These are phyloP conservation scores for Metschnikowia continentalis DNA, from an alignment of 805 yeast genomes.

Conservation along the genomic window DNA sequence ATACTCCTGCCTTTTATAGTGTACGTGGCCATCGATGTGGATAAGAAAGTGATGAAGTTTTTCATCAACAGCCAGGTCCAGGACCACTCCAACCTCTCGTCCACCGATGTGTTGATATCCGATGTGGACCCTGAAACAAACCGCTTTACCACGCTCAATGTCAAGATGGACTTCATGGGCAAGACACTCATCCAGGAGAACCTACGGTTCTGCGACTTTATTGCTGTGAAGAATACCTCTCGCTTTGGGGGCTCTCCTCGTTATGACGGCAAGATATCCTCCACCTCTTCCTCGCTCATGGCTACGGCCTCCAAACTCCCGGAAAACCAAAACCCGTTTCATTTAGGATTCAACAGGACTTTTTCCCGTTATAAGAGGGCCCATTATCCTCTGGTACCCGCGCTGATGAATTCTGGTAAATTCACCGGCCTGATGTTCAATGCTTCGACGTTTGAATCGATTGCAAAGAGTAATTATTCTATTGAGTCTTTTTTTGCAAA, in stretches of 20 bases:
- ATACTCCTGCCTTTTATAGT: slow-evolving; percentile 23
- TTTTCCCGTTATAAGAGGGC: neutral
- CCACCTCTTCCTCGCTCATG: neutral
- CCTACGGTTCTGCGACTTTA: slow-evolving; percentile 40
- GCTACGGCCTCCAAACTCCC: slow-evolving; percentile 3
- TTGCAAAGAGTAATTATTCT: slow-evolving; percentile 16
- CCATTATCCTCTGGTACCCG: neutral
- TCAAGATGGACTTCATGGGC: slow-evolving; percentile 42
- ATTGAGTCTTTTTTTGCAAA: slow-evolving; percentile 22
- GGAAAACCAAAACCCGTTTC: slow-evolving; percentile 3
- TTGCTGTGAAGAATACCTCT: slow-evolving; percentile 36
- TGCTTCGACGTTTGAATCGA: slow-evolving; percentile 1
- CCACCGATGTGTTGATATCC: slow-evolving; percentile 22
- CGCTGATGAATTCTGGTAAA: neutral
- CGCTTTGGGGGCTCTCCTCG: slow-evolving; percentile 26
- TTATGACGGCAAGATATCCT: slow-evolving; percentile 6
- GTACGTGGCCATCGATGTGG: slow-evolving; percentile 34
- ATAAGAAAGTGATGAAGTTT: slow-evolving; percentile 27
- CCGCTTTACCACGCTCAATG: slow-evolving; percentile 46
- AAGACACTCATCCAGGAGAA: slow-evolving; percentile 37
- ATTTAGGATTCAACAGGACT: neutral
- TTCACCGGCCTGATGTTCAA: neutral
- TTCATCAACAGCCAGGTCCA: slow-evolving; percentile 31
- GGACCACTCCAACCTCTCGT: slow-evolving; percentile 3
- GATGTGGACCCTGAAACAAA: slow-evolving; percentile 46